These are phyloP conservation scores for Prillingera fragicola DNA, from an alignment of 1,284 basidiomycete species.

Conservation along the genomic window DNA sequence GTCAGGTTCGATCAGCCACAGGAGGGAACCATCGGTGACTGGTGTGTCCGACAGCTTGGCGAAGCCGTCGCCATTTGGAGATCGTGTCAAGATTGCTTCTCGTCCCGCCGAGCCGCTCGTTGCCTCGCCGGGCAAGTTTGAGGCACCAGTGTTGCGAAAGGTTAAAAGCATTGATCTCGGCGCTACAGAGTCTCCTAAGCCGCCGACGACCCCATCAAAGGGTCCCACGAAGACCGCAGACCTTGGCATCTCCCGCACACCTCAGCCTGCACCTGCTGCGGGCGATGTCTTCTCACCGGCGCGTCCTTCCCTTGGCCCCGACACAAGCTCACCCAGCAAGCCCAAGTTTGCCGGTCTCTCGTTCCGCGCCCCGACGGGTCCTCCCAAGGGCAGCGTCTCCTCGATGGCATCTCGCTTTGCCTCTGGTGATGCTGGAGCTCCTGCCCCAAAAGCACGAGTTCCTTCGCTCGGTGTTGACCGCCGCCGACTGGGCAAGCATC, in stretches of 20 bases:
- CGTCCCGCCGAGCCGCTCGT: neutral
- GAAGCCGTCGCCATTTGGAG: constrained; percentile 26
- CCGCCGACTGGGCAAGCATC: constrained; percentile 45
- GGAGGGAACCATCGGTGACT: too few relatives aligned
- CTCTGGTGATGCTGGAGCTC: neutral
- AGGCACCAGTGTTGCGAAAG: constrained; percentile 9
- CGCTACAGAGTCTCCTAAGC: neutral
- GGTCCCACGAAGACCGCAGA: neutral
- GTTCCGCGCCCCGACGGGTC: constrained; percentile 16
- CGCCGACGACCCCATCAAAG: neutral
- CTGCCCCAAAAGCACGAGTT: constrained; percentile 7
- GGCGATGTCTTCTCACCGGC: constrained; percentile 5
- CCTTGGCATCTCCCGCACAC: neutral
- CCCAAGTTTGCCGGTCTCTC: constrained; percentile 12
- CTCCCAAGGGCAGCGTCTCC: constrained; percentile 15
- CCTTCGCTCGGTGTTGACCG: constrained; percentile 26
- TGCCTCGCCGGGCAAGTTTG: constrained; percentile 1
- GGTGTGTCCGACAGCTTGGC: too few relatives aligned
- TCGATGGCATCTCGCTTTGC: constrained; percentile 16
- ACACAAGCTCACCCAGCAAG: neutral
- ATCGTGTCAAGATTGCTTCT: constrained; percentile 1
- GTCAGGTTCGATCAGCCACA: too few relatives aligned
- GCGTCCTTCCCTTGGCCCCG: neutral
- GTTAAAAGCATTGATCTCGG: constrained; percentile 8
- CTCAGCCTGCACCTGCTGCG: constrained; percentile 2